Evolutionary conservation across 2,329 filamentous ascomycete species (phyloP).

Genomic region (Colletotrichum eleusines): DNA sequence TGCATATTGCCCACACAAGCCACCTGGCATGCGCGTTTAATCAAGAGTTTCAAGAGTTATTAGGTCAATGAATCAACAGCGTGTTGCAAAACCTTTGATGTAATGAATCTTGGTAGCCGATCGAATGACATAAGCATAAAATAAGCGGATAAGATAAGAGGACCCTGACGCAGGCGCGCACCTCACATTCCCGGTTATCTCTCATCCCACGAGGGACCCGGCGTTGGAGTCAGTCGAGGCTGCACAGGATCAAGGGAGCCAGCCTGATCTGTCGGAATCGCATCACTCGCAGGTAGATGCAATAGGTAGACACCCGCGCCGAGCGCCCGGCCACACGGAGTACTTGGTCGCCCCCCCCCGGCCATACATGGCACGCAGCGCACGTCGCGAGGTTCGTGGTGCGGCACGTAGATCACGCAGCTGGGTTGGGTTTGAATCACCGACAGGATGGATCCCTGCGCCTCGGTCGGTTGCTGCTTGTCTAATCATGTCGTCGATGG

Average conservation of each 20-base stretch:
- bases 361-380: conserved; percentile 22
- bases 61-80: no score
- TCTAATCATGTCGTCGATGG: background rate
- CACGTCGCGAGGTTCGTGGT: conserved; percentile 7
- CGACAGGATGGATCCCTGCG: background rate
- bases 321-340: conserved; percentile 23
- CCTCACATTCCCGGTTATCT: background rate
- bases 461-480: conserved; percentile 23
- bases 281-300: background rate
- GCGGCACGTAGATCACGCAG: background rate
- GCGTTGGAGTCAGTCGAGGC: background rate
- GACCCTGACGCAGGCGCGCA: background rate
- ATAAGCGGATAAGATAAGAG: conserved; percentile 9
- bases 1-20: no score
- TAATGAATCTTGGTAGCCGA: no score
- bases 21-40: no score
- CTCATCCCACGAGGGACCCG: background rate
- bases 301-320: conserved; percentile 17
- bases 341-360: conserved; percentile 32
- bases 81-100: no score
- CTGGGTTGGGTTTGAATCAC: background rate
- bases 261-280: conserved; percentile 9
- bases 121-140: background rate
- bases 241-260: background rate
- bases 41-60: no score